phyloP scores from a whole-genome alignment of 345 rosid genomes.

The Camelina sativa region DNA sequence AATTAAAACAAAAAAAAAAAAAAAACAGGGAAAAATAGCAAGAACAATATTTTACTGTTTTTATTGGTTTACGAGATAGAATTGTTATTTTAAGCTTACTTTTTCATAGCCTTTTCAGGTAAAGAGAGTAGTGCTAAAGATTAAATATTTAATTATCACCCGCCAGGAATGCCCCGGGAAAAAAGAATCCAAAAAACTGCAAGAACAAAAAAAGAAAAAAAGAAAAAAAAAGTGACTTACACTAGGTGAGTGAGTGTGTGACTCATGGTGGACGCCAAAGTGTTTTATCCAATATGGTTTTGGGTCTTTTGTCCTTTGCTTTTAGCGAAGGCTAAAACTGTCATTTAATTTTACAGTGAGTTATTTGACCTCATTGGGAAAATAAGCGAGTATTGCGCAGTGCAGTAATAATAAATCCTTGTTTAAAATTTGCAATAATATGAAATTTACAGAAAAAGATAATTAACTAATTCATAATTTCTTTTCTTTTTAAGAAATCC shows the following conservation, averaged over 20 bases:
- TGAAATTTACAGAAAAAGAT: background rate
- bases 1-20: background rate
- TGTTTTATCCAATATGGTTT: conserved; percentile 52
- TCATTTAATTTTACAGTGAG: background rate
- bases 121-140: background rate
- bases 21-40: background rate
- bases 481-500: background rate
- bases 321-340: conserved; percentile 24
- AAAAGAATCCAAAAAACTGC: conserved; percentile 30
- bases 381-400: conserved; percentile 30
- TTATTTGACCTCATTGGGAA: conserved; percentile 22
- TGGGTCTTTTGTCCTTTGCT: background rate
- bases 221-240: background rate
- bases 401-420: background rate
- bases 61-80: conserved; percentile 30
- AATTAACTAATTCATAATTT: no score
- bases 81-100: background rate
- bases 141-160: conserved; percentile 36
- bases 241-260: background rate
- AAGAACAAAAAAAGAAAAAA: background rate
- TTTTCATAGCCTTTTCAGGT: conserved; percentile 45
- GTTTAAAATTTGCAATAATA: background rate
- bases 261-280: conserved; percentile 60
- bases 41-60: background rate
- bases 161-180: conserved; percentile 51